Percentiles rank a stretch among this genome's conserved stretches.
phyloP scores from a whole-genome alignment of 164 flowering plant genomes.

The Kalanchoe fedtschenkoi region DNA sequence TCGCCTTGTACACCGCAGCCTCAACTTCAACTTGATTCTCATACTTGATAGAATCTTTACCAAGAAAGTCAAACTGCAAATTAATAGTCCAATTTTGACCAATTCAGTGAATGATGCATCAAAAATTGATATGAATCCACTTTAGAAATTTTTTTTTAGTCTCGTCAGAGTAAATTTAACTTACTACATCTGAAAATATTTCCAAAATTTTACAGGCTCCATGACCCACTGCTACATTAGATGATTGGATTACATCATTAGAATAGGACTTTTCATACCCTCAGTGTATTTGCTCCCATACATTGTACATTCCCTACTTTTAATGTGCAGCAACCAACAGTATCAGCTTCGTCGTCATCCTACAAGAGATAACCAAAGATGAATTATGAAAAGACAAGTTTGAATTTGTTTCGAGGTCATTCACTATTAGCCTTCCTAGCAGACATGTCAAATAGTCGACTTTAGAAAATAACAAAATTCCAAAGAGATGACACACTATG shows the following conservation, averaged over 20 bases:
- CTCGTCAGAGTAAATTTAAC: neutral
- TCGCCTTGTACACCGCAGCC: slow-evolving; percentile 75
- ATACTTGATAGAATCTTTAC: slow-evolving; percentile 97
- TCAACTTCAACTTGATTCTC: slow-evolving; percentile 79
- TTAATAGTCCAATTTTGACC: neutral
- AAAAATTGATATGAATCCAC: neutral
- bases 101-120: slow-evolving; percentile 3
- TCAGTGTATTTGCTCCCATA: slow-evolving; percentile 53
- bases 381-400: neutral
- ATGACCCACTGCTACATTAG: neutral
- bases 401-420: no score
- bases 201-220: neutral
- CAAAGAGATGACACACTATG: neutral
- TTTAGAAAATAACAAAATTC: neutral
- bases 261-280: slow-evolving; percentile 33
- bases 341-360: slow-evolving; percentile 99
- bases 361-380: slow-evolving; percentile 17
- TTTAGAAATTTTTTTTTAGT: neutral
- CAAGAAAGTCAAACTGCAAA: slow-evolving; percentile 93
- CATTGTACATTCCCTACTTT: slow-evolving; percentile 87
- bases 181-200: no score
- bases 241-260: neutral
- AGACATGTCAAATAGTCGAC: neutral
- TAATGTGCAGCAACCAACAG: slow-evolving; percentile 98
- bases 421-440: neutral